Evolutionary conservation across 2,329 filamentous ascomycete genomes (phyloP).

Genomic region (Pseudofabraea citricarpa): DNA sequence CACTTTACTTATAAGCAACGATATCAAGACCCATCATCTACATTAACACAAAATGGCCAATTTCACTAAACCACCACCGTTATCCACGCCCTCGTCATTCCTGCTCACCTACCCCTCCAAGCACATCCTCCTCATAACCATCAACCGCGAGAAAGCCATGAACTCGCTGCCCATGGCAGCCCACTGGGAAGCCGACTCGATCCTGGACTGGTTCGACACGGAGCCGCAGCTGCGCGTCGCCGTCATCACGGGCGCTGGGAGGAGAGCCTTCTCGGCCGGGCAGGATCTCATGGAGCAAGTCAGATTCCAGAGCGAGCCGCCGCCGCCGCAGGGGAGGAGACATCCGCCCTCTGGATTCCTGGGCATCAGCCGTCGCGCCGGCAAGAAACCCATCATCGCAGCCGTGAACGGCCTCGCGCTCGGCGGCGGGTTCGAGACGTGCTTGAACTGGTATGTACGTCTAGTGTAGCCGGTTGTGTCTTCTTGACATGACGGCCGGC

Average conservation of each 20-base stretch:
- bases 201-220: slow-evolving; percentile 57
- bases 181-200: slow-evolving; percentile 34
- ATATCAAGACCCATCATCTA: neutral
- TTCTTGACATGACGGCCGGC: too few species aligned
- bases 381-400: slow-evolving; percentile 71
- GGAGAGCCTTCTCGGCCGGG: slow-evolving; percentile 62
- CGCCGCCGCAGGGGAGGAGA: slow-evolving; percentile 21
- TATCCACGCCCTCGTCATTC: too few species aligned
- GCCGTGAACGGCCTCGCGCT: slow-evolving; percentile 75
- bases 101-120: slow-evolving; percentile 40
- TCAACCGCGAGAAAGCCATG: slow-evolving; percentile 45
- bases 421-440: slow-evolving; percentile 73
- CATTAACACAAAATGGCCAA: neutral
- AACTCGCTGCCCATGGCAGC: slow-evolving; percentile 39
- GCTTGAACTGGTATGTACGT: slow-evolving; percentile 45
- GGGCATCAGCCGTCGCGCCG: slow-evolving; percentile 59
- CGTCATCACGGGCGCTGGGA: slow-evolving; percentile 57
- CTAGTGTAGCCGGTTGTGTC: too few species aligned
- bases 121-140: slow-evolving; percentile 53
- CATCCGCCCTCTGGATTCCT: slow-evolving; percentile 48
- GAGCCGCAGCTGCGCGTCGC: slow-evolving; percentile 57
- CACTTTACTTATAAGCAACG: too few species aligned
- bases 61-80: neutral
- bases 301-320: slow-evolving; percentile 32
- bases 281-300: slow-evolving; percentile 62